Conservation (phyloP, 1,284 basidiomycete species). For the Xanthoconium separans region DNA sequence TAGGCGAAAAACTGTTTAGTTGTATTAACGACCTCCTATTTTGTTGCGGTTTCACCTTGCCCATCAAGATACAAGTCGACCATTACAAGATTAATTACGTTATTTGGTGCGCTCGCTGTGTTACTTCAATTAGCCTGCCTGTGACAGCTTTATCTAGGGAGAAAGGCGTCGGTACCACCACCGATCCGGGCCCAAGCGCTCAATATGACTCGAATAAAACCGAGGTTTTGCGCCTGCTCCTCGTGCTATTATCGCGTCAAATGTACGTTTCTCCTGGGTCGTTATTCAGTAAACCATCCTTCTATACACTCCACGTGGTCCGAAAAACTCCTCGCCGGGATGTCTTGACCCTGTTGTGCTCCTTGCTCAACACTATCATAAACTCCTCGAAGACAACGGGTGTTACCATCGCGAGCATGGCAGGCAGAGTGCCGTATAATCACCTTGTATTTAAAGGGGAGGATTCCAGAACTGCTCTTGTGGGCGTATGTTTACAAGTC, state of each 20-base stretch:
- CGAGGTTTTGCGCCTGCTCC: slow-evolving; percentile 83
- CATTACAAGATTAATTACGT: slow-evolving; percentile 85
- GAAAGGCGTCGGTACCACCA: slow-evolving; percentile 83
- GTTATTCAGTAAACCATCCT: slow-evolving; percentile 68
- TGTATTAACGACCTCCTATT: slow-evolving; percentile 84
- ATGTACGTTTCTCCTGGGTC: slow-evolving; percentile 77
- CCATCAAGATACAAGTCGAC: slow-evolving; percentile 73
- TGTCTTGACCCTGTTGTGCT: slow-evolving; percentile 86
- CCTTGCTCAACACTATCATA: slow-evolving; percentile 86
- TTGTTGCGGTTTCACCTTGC: slow-evolving; percentile 88
- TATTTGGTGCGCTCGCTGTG: slow-evolving; percentile 60
- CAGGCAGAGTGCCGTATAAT: slow-evolving; percentile 79
- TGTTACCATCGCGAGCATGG: slow-evolving; percentile 58
- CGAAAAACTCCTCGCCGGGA: slow-evolving; percentile 77
- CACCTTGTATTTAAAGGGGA: slow-evolving; percentile 88
- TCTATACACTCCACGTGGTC: slow-evolving; percentile 75
- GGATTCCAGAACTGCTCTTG: slow-evolving; percentile 68
- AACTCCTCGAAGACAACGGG: slow-evolving; percentile 53
- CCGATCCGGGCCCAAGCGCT: slow-evolving; percentile 64
- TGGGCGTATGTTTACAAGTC: slow-evolving; percentile 71
- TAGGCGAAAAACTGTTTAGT: slow-evolving; percentile 78
- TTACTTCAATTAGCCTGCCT: slow-evolving; percentile 2
- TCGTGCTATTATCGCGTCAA: slow-evolving; percentile 83
- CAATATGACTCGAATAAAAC: slow-evolving; percentile 79
- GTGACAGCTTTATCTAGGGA: slow-evolving; percentile 60